These are phyloP conservation scores for Aspergillus affinis DNA, from an alignment of 495 filamentous ascomycete species.

Conservation along the genomic window DNA sequence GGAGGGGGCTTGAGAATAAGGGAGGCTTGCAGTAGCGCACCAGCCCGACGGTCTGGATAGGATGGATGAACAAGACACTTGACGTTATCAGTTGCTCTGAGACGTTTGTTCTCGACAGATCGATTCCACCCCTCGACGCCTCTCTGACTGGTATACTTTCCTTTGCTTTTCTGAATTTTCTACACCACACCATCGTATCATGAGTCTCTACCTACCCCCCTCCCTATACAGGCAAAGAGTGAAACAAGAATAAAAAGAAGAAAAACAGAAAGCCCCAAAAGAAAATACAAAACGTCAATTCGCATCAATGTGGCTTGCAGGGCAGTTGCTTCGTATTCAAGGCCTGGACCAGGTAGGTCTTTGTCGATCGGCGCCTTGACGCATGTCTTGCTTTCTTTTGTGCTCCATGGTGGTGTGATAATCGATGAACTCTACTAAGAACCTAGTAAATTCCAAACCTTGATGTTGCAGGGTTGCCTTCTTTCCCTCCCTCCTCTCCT, in stretches of 20 bases:
- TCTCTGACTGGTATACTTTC: background rate
- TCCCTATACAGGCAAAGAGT: background rate
- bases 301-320: background rate
- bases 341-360: background rate
- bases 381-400: constrained; percentile 1
- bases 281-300: background rate
- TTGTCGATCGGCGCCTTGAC: constrained; percentile 7
- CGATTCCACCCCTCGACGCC: background rate
- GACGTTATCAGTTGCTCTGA: background rate
- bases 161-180: background rate
- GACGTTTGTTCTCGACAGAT: background rate
- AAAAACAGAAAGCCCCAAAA: background rate
- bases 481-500: too few species aligned
- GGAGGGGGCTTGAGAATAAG: background rate
- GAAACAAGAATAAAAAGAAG: background rate
- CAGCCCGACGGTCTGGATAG: constrained; percentile 3
- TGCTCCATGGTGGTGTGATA: background rate
- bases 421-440: background rate
- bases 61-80: constrained; percentile 5
- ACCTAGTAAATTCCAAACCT: background rate
- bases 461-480: background rate
- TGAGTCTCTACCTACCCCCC: background rate
- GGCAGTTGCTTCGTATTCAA: background rate
- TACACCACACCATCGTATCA: background rate
- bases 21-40: background rate